phyloP scores from a whole-genome alignment of 352 stramenopile species.

The Phytophthora citricola region DNA sequence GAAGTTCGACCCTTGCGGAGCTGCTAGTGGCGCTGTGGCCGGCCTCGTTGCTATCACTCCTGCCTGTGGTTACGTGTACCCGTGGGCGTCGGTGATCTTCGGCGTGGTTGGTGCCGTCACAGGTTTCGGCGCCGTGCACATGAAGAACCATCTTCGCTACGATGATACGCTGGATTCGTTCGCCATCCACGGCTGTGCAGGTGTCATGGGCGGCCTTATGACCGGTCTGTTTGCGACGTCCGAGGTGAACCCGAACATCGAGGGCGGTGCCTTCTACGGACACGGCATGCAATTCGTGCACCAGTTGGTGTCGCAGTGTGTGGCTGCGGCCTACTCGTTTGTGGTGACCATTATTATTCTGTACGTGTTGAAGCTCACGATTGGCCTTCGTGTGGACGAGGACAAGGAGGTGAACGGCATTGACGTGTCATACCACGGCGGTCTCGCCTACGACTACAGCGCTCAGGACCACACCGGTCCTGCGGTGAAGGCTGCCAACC shows the following conservation, averaged over 20 bases:
- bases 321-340: constrained; percentile 70
- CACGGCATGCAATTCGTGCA: constrained; percentile 55
- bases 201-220: constrained; percentile 66
- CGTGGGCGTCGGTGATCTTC: constrained; percentile 78
- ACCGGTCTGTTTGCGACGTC: constrained; percentile 74
- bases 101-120: constrained; percentile 64
- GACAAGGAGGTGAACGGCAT: constrained; percentile 81
- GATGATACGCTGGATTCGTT: constrained; percentile 86
- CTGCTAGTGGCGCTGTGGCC: constrained; percentile 65
- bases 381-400: constrained; percentile 72
- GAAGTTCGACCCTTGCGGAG: constrained; percentile 72
- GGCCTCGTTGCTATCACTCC: constrained; percentile 78
- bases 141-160: constrained; percentile 78
- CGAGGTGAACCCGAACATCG: constrained; percentile 61
- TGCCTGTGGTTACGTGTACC: constrained; percentile 72
- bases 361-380: constrained; percentile 70
- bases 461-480: constrained; percentile 25
- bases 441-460: constrained; percentile 68
- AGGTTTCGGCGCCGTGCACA: constrained; percentile 55
- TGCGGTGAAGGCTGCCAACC: constrained; percentile 22
- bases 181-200: constrained; percentile 72
- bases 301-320: constrained; percentile 61
- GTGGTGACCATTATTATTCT: constrained; percentile 75
- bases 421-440: constrained; percentile 81
- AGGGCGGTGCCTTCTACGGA: constrained; percentile 61